These are phyloP conservation scores for Epicoccum sorghinum DNA, from an alignment of 2,329 filamentous ascomycete species.

Conservation along the genomic window DNA sequence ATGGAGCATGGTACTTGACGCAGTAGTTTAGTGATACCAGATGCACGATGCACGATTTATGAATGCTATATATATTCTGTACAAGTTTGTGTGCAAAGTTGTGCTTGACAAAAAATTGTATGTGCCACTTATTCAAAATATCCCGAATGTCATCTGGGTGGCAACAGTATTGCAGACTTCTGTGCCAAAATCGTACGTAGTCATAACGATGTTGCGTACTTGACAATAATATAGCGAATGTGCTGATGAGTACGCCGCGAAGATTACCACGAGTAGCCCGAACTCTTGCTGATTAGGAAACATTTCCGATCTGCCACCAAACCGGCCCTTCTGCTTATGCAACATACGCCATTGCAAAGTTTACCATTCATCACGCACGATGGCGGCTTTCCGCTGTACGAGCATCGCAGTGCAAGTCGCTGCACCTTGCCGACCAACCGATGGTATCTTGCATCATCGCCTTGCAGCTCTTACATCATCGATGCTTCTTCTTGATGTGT, in stretches of 20 bases:
- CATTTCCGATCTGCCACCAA: background rate
- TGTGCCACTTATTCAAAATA: too few relatives aligned
- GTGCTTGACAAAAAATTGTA: too few relatives aligned
- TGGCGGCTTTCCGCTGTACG: background rate
- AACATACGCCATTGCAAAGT: background rate
- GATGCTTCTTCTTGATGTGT: too few relatives aligned
- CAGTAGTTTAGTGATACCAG: conserved; percentile 4
- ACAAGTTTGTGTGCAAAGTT: background rate
- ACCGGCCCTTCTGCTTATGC: background rate
- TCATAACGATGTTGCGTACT: too few relatives aligned
- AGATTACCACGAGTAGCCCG: conserved; percentile 2
- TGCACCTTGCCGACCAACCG: too few relatives aligned
- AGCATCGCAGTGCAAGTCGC: too few relatives aligned
- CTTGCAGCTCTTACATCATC: too few relatives aligned
- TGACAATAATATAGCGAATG: background rate
- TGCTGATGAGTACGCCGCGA: conserved; percentile 1
- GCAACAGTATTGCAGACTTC: too few relatives aligned
- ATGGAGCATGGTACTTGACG: background rate
- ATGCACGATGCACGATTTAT: conserved; percentile 1
- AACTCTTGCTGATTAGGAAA: background rate
- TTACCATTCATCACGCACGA: background rate
- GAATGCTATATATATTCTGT: background rate
- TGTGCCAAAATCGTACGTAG: too few relatives aligned
- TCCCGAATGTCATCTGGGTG: too few relatives aligned
- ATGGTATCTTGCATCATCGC: too few relatives aligned